Conservation (phyloP, 345 rosid genomes). For the Eutrema japonicum region DNA sequence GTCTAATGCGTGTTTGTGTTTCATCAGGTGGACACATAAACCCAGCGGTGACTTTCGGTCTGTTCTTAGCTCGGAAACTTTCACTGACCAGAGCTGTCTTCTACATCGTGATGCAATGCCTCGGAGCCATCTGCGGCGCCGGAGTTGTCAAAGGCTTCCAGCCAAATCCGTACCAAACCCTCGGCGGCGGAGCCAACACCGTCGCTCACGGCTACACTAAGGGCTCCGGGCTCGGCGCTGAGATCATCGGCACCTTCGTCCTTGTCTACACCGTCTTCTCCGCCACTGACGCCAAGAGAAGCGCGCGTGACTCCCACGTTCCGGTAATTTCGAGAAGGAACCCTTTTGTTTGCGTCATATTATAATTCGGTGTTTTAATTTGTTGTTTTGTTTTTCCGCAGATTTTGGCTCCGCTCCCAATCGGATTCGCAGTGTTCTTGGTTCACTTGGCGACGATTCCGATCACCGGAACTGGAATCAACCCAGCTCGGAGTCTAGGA, state of each 20-base stretch:
- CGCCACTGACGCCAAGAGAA: conserved; percentile 56
- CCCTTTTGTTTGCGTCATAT: background rate
- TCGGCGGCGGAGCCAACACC: conserved; percentile 56
- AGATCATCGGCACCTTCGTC: conserved; percentile 48
- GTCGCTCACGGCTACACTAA: conserved; percentile 52
- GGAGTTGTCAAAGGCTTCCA: conserved; percentile 56
- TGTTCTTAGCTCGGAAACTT: conserved; percentile 47
- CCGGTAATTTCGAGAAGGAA: conserved; percentile 7
- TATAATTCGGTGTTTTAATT: background rate
- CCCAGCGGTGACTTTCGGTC: conserved; percentile 51
- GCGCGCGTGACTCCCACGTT: conserved; percentile 51
- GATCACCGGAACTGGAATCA: conserved; percentile 67
- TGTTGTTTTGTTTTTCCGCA: background rate
- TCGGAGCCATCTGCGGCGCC: conserved; percentile 52
- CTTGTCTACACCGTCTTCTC: conserved; percentile 62
- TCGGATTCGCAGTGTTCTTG: conserved; percentile 73
- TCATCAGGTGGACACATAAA: conserved; percentile 53
- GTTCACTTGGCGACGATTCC: conserved; percentile 78
- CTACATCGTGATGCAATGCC: conserved; percentile 52
- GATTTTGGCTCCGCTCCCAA: conserved; percentile 72
- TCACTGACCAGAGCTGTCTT: conserved; percentile 47
- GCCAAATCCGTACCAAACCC: conserved; percentile 36
- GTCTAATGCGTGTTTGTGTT: background rate
- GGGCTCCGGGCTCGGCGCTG: conserved; percentile 52
- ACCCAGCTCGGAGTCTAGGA: conserved; percentile 77